Evolutionary conservation across 108 stramenopile genomes (phyloP), one percentile per base, ranked within the genome.

Genomic region (Cyclotella cryptica): DNA sequence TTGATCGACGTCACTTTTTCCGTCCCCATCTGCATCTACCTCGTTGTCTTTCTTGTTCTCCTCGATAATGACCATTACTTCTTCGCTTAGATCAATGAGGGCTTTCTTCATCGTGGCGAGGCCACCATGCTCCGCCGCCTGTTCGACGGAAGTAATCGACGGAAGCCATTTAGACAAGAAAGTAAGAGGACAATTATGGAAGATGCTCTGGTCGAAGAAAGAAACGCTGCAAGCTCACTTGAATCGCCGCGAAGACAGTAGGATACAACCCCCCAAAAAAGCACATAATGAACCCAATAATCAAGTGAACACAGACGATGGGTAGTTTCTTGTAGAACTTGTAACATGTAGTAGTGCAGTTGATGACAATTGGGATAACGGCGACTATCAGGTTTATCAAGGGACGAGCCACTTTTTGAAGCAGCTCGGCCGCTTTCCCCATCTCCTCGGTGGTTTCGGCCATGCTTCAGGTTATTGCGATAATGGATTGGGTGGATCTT

Each of bases 241-340:
- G 54, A 44, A 96, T 65, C 39, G 97, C 96, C 10, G 98, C 96
- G 84, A 98, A 97, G 13, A 96, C 75, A 8, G 90, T 84, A 12
- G 96, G 95, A 71, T 93, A 98, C 21, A 93, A 74, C 18, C 98
- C 98, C 0, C 98, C 98, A 75, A 97, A 98, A 91, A 98, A 98
- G 76, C 97, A 97, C 74, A 97, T 88, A 53, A 91, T 58, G 28
- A 92, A 81, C 0, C 97, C 97, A 62, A 87, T 85, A 15, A 92
- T 62, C 49, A 95, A 81, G 10, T 84, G 72, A 13, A 91, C 49
- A 35, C 67, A 70, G 70, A 87, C 78, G 54, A 79, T 81, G 30
- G 91, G 90, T n/a, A 92, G 57, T n/a, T 72, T 83, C 14, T 74
- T 71, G 59, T 81, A 90, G n/a, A 78, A 59, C 0, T 58, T 69